These are phyloP conservation scores for Paraphaeosphaeria sporulosa DNA, from an alignment of 2,329 filamentous ascomycete genomes.

Conservation along the genomic window DNA sequence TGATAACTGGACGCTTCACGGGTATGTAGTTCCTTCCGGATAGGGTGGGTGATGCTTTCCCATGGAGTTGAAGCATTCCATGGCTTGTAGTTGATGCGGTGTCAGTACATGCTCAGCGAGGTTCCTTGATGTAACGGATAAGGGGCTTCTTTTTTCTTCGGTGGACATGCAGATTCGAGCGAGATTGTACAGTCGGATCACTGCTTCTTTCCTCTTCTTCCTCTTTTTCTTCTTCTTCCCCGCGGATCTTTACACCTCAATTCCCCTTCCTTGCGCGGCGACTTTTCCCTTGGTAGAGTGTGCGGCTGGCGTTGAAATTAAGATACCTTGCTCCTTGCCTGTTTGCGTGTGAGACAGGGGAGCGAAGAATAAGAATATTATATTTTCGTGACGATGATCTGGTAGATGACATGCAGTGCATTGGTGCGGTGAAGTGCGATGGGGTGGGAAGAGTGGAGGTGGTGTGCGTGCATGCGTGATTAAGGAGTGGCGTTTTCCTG, in stretches of 20 bases:
- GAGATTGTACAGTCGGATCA: neutral
- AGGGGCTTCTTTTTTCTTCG: no score
- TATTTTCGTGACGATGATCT: neutral
- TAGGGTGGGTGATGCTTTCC: no score
- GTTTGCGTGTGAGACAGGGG: neutral
- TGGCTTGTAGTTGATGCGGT: neutral
- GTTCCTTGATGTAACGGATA: neutral
- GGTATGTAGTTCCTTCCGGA: no score
- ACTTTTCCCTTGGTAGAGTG: no score
- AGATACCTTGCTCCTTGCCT: neutral
- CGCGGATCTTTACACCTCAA: neutral
- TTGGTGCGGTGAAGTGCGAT: no score
- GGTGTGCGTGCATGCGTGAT: no score
- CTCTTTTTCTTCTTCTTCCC: neutral
- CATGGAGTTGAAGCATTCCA: no score
- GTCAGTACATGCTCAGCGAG: neutral
- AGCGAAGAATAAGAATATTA: neutral
- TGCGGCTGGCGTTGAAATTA: neutral
- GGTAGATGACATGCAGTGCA: no score
- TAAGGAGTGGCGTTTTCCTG: no score
- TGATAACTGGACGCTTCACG: neutral
- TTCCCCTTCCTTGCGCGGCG: neutral
- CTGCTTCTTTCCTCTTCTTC: neutral
- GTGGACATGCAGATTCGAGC: neutral
- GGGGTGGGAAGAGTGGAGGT: no score